phyloP scores from a whole-genome alignment of 73 alveolate genomes.

The Stentor roeselii region DNA sequence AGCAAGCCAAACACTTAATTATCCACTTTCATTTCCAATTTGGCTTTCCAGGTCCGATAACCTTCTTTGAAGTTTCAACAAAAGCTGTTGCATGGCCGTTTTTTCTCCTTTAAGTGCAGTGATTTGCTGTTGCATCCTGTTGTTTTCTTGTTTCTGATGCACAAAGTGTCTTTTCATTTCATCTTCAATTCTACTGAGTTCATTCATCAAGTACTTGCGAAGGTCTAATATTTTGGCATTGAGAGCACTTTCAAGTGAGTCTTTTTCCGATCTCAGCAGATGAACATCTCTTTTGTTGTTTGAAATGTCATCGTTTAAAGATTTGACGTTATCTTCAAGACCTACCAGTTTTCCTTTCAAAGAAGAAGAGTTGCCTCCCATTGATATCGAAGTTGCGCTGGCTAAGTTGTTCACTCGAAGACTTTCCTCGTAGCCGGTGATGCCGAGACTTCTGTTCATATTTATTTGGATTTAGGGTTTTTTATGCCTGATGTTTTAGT shows the following conservation, averaged over 20 bases:
- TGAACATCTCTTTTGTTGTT: slow-evolving; percentile 88
- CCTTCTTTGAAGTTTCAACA: slow-evolving; percentile 76
- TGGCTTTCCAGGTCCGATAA: slow-evolving; percentile 76
- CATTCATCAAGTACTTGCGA: slow-evolving; percentile 86
- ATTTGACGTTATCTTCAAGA: slow-evolving; percentile 25
- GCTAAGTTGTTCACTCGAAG: too few species aligned
- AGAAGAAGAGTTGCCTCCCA: too few species aligned
- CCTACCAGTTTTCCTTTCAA: slow-evolving; percentile 50
- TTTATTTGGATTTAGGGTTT: too few species aligned
- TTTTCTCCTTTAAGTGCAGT: slow-evolving; percentile 80
- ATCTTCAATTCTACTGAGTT: slow-evolving; percentile 92
- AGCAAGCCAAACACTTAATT: too few species aligned
- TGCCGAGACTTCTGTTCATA: too few species aligned
- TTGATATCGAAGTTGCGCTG: too few species aligned
- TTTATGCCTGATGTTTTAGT: too few species aligned
- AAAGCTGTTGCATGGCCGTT: slow-evolving; percentile 68
- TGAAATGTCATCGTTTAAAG: slow-evolving; percentile 81
- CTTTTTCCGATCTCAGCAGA: slow-evolving; percentile 85
- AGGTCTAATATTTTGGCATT: slow-evolving; percentile 93
- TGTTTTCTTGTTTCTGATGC: slow-evolving; percentile 71
- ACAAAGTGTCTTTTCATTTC: slow-evolving; percentile 83
- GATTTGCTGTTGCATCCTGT: slow-evolving; percentile 67
- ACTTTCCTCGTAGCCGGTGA: too few species aligned
- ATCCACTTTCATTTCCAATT: slow-evolving; percentile 66
- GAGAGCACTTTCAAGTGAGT: slow-evolving; percentile 84